Evolutionary conservation across 2,329 filamentous ascomycete species (phyloP).

Genomic region (Pyrenochaeta sp.): DNA sequence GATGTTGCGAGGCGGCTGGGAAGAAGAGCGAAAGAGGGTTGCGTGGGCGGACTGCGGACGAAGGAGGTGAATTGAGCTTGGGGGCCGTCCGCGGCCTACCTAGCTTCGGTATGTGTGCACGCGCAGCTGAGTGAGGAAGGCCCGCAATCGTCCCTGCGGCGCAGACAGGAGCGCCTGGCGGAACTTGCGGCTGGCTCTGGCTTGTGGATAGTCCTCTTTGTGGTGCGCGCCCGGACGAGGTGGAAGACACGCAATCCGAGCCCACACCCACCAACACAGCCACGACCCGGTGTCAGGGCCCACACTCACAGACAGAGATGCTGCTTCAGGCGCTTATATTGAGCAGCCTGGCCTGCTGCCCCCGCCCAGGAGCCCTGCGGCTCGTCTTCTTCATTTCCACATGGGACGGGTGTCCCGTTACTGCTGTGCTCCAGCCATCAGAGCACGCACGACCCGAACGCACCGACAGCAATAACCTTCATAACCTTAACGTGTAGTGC

Average conservation of each 20-base stretch:
- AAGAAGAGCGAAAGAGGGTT: background rate
- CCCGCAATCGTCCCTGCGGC: conserved; percentile 25
- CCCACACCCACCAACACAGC: conserved; percentile 4
- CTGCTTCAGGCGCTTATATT: conserved; percentile 1
- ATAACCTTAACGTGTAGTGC: background rate
- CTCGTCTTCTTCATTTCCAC: conserved; percentile 1
- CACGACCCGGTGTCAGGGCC: background rate
- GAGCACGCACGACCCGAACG: background rate
- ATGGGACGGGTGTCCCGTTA: background rate
- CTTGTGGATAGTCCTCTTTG: background rate
- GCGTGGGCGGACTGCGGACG: background rate
- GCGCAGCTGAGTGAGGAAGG: conserved; percentile 25
- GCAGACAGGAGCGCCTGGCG: conserved; percentile 12
- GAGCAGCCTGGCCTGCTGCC: background rate
- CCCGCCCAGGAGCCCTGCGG: background rate
- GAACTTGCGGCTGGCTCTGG: conserved; percentile 16
- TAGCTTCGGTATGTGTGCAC: conserved; percentile 27
- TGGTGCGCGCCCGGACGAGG: background rate
- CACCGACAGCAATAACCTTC: background rate
- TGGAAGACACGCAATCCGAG: background rate
- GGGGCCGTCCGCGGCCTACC: conserved; percentile 24
- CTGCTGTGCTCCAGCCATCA: background rate
- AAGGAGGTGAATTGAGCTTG: conserved; percentile 13
- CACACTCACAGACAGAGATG: background rate
- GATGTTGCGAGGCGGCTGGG: background rate